Conservation (phyloP, 768 basidiomycete genomes). For the Pleurotus tuber-regium region DNA sequence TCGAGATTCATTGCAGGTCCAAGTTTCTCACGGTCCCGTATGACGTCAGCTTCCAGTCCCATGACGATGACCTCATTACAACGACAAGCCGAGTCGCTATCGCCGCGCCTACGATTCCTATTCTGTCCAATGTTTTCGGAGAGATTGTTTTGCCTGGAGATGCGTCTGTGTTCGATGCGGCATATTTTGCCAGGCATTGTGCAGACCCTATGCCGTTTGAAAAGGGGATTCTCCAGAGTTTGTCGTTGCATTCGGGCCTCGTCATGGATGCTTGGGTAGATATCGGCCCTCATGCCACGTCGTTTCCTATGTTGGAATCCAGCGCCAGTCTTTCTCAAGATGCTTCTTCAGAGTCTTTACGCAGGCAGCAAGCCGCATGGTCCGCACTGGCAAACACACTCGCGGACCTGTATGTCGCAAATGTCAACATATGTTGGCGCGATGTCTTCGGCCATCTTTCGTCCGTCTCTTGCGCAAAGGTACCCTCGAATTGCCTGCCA, state of each 20-base stretch:
- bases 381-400: background rate
- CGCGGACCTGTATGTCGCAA: background rate
- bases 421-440: background rate
- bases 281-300: background rate
- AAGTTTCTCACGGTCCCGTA: background rate
- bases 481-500: background rate
- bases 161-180: background rate
- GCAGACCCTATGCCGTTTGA: background rate
- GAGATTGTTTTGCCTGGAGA: background rate
- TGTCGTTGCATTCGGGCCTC: background rate
- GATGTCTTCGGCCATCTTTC: background rate
- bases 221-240: background rate
- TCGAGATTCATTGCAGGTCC: background rate
- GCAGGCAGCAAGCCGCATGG: background rate
- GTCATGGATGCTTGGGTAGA: background rate
- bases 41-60: background rate
- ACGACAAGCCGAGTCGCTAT: background rate
- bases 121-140: background rate
- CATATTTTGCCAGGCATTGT: background rate
- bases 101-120: background rate
- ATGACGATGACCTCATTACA: background rate
- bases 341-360: background rate
- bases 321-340: background rate
- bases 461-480: background rate
- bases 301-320: background rate